These are phyloP conservation scores for Gardenia jasminoides DNA, from an alignment of 257 asterid species.

Conservation along the genomic window DNA sequence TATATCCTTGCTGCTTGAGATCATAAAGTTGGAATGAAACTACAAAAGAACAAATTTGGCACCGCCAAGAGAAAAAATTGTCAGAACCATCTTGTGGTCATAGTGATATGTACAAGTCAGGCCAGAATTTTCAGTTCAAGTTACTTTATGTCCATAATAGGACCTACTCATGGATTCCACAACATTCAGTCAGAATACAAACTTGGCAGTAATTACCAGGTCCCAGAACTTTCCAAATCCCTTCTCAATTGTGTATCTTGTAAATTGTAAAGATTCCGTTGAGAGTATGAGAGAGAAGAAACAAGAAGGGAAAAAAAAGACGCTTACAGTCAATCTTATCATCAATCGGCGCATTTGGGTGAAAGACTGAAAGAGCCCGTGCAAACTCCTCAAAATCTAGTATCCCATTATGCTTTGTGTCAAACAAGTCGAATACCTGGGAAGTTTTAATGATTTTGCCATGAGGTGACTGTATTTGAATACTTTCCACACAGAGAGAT, in stretches of 20 bases:
- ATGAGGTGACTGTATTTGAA: slow-evolving; percentile 1
- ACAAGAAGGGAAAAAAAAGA: neutral
- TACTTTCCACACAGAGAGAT: neutral
- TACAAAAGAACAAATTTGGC: slow-evolving; percentile 32
- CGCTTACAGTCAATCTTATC: slow-evolving; percentile 77
- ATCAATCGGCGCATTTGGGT: slow-evolving; percentile 79
- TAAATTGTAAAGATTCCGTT: neutral
- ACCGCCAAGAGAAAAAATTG: slow-evolving; percentile 24
- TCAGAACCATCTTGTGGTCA: slow-evolving; percentile 2
- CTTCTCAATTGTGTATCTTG: neutral
- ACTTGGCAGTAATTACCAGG: neutral
- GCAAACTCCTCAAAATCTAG: slow-evolving; percentile 87
- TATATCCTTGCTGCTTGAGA: slow-evolving; percentile 90
- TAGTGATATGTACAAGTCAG: neutral
- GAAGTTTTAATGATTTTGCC: slow-evolving; percentile 7
- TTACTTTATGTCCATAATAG: neutral
- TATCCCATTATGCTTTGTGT: slow-evolving; percentile 72
- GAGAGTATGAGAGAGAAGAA: neutral
- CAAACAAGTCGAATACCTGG: slow-evolving; percentile 82
- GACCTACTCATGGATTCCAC: neutral
- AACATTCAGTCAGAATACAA: neutral
- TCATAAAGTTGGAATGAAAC: slow-evolving; percentile 85
- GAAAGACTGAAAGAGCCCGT: slow-evolving; percentile 82
- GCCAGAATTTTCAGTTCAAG: neutral
- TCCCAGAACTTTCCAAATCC: neutral